Percentiles rank a stretch among this genome's conserved stretches.
These are phyloP conservation scores for Monilinia aucupariae DNA, from an alignment of 2,329 filamentous ascomycete genomes.

Conservation along the genomic window DNA sequence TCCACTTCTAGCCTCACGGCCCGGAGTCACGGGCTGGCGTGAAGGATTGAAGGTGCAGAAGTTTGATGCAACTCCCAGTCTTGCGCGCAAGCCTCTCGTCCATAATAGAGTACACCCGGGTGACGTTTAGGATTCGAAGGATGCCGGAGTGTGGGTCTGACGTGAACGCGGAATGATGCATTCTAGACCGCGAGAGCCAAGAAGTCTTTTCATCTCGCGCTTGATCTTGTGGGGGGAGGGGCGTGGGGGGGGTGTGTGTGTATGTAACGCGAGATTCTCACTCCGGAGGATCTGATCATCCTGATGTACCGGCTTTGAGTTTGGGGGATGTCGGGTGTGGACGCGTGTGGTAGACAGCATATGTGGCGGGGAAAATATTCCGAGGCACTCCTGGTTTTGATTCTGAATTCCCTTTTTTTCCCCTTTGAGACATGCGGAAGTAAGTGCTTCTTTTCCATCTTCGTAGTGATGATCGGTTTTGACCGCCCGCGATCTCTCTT, in stretches of 20 bases:
- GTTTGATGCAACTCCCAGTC: not conserved
- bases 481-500: not conserved
- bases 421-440: not conserved
- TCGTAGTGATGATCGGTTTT: not conserved
- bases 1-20: conserved; percentile 8
- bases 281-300: not conserved
- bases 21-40: not conserved
- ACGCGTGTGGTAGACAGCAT: conserved; percentile 1
- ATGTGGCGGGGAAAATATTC: not conserved
- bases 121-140: conserved; percentile 2
- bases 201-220: not conserved
- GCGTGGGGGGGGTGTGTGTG: too few relatives aligned
- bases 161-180: not conserved
- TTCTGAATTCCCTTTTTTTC: not conserved
- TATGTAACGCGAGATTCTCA: not conserved
- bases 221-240: not conserved
- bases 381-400: not conserved
- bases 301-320: not conserved
- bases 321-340: not conserved
- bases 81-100: not conserved
- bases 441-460: not conserved
- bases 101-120: not conserved
- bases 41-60: conserved; percentile 8
- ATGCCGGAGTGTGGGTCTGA: not conserved
- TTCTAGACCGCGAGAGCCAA: not conserved